Evolutionary conservation across 1,139 yeast species (phyloP).

Genomic region (Pichia sp.): DNA sequence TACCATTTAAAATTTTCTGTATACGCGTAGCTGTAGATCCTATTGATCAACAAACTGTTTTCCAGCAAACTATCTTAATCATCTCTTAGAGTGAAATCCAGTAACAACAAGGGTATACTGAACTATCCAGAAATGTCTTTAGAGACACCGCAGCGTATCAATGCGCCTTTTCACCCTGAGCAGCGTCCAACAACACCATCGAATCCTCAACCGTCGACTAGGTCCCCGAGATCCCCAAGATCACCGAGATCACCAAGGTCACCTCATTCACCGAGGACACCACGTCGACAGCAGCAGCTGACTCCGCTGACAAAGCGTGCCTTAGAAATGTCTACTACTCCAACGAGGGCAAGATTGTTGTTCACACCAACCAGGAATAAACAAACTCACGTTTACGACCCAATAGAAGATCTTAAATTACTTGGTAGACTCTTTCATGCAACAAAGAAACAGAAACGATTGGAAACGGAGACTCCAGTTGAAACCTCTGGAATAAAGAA

Average conservation of each 20-base stretch:
- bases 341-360: constrained; percentile 23
- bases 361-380: constrained; percentile 23
- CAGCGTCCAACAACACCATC: neutral
- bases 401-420: constrained; percentile 24
- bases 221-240: neutral
- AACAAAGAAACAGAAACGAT: neutral
- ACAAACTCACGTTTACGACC: constrained; percentile 24
- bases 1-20: neutral
- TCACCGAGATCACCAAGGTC: constrained; percentile 5
- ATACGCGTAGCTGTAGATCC: constrained; percentile 1
- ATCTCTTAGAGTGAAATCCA: too few species aligned
- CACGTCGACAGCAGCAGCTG: constrained; percentile 24
- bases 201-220: neutral
- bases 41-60: too few species aligned
- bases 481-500: too few species aligned
- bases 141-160: neutral
- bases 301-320: constrained; percentile 27
- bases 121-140: too few species aligned
- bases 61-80: too few species aligned
- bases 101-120: too few species aligned
- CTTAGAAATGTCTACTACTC: constrained; percentile 25
- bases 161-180: neutral
- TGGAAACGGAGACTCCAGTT: neutral
- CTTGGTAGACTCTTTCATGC: constrained; percentile 24
- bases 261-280: constrained; percentile 13